Evolutionary conservation across 2,329 filamentous ascomycete species (phyloP).

Genomic region (Aspergillus chevalieri): DNA sequence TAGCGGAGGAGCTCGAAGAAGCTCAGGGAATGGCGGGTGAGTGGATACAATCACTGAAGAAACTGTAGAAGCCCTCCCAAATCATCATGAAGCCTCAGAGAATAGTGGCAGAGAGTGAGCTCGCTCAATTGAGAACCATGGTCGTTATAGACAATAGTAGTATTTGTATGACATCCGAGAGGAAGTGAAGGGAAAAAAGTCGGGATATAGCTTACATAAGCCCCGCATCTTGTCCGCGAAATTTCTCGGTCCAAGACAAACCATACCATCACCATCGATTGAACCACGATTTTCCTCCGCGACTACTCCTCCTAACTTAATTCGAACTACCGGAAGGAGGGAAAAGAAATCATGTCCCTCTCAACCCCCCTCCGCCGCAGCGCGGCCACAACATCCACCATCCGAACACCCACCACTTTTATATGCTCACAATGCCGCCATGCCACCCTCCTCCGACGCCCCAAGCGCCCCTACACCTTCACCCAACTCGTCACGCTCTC

Average conservation of each 20-base stretch:
- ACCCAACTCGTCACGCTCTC: constrained; percentile 92
- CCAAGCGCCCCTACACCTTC: constrained; percentile 91
- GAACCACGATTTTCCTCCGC: not conserved
- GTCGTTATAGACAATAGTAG: not conserved
- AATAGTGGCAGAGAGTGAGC: not conserved
- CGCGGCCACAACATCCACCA: constrained; percentile 20
- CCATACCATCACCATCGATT: constrained; percentile 10
- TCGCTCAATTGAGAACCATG: constrained; percentile 3
- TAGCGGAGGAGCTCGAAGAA: constrained; percentile 6
- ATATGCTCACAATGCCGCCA: constrained; percentile 62
- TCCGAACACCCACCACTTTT: constrained; percentile 31
- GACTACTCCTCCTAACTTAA: not conserved
- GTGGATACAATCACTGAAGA: constrained; percentile 3
- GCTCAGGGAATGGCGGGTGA: constrained; percentile 9
- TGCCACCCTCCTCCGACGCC: constrained; percentile 78
- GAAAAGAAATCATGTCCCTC: constrained; percentile 26
- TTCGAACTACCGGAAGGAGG: not conserved
- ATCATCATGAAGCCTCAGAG: constrained; percentile 16
- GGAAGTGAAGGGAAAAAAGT: constrained; percentile 12
- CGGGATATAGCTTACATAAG: constrained; percentile 27
- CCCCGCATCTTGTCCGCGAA: constrained; percentile 16
- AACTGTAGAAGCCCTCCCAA: constrained; percentile 5
- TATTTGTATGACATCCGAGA: not conserved
- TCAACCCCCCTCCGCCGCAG: constrained; percentile 31
- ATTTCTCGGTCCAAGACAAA: constrained; percentile 26